Percentiles rank a stretch among this genome's conserved stretches.
Evolutionary conservation across 2,329 filamentous ascomycete species (phyloP).

Genomic region (Xylaria sp.): DNA sequence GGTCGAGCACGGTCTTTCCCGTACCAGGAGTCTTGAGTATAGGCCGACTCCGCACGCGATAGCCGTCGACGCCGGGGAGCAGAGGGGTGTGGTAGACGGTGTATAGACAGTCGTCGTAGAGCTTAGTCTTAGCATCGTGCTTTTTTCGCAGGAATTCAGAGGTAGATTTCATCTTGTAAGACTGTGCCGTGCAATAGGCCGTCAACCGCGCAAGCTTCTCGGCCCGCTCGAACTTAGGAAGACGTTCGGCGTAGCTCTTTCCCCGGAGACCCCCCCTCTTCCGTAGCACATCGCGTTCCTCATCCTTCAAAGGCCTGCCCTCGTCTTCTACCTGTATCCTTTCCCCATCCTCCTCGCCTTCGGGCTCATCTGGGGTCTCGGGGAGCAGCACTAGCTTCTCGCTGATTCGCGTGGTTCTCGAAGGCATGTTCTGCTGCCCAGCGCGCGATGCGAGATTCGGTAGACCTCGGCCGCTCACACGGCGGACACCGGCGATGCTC

Average conservation of each 20-base stretch:
- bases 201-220: slow-evolving; percentile 92
- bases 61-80: slow-evolving; percentile 86
- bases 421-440: slow-evolving; percentile 73
- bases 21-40: slow-evolving; percentile 89
- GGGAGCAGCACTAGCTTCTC: slow-evolving; percentile 97
- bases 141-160: slow-evolving; percentile 88
- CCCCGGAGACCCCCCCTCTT: slow-evolving; percentile 72
- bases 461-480: slow-evolving; percentile 56
- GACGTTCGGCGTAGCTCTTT: slow-evolving; percentile 93
- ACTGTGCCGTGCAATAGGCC: slow-evolving; percentile 95
- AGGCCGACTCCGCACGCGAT: slow-evolving; percentile 87
- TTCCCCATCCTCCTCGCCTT: slow-evolving; percentile 64
- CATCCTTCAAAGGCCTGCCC: slow-evolving; percentile 73
- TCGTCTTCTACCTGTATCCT: slow-evolving; percentile 59
- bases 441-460: slow-evolving; percentile 58
- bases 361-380: slow-evolving; percentile 75
- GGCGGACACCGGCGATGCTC: slow-evolving; percentile 59
- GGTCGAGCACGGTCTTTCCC: slow-evolving; percentile 90
- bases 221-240: slow-evolving; percentile 87
- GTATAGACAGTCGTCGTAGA: slow-evolving; percentile 98
- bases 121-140: slow-evolving; percentile 91
- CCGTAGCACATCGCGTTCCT: slow-evolving; percentile 72
- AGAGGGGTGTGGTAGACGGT: slow-evolving; percentile 94
- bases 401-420: slow-evolving; percentile 91
- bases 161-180: slow-evolving; percentile 89